phyloP scores from a whole-genome alignment of 2,329 filamentous ascomycete species.

The Monosporascus sp. region DNA sequence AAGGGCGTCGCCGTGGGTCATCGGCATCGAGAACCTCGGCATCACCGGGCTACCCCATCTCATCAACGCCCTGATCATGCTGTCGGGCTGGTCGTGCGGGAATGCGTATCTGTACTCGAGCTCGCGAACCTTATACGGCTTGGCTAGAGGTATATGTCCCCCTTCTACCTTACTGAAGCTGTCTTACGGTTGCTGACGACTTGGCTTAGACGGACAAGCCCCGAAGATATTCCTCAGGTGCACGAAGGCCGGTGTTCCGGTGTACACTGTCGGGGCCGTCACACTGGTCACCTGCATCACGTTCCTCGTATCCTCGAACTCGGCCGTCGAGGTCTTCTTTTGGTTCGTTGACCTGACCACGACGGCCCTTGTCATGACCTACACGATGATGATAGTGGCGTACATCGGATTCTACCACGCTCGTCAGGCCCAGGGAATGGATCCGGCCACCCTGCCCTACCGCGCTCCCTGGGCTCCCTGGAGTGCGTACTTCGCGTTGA shows the following conservation, averaged over 20 bases:
- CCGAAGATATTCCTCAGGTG: slow-evolving; percentile 34
- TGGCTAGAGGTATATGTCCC: slow-evolving; percentile 18
- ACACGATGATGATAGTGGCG: slow-evolving; percentile 39
- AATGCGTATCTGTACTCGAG: slow-evolving; percentile 17
- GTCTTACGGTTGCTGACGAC: not conserved
- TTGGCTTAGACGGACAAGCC: slow-evolving; percentile 23
- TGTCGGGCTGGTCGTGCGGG: slow-evolving; percentile 18
- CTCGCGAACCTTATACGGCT: slow-evolving; percentile 15
- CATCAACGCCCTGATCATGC: slow-evolving; percentile 44
- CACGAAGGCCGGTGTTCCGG: slow-evolving; percentile 40
- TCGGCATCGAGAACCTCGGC: slow-evolving; percentile 49
- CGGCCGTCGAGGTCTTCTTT: slow-evolving; percentile 31
- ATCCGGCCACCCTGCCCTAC: slow-evolving; percentile 45
- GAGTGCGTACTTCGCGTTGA: slow-evolving; percentile 42
- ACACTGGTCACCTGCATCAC: slow-evolving; percentile 29
- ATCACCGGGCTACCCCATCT: slow-evolving; percentile 51
- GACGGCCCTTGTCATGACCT: slow-evolving; percentile 37
- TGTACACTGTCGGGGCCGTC: slow-evolving; percentile 28
- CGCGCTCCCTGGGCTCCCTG: slow-evolving; percentile 46
- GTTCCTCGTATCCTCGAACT: slow-evolving; percentile 33
- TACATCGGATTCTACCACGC: slow-evolving; percentile 47
- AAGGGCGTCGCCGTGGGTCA: slow-evolving; percentile 49
- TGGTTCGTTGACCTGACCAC: slow-evolving; percentile 39
- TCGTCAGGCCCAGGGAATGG: slow-evolving; percentile 45
- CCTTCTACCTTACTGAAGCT: not conserved